Evolutionary conservation across 2,329 filamentous ascomycete genomes (phyloP).

Genomic region (Ophiosphaerella narmari): DNA sequence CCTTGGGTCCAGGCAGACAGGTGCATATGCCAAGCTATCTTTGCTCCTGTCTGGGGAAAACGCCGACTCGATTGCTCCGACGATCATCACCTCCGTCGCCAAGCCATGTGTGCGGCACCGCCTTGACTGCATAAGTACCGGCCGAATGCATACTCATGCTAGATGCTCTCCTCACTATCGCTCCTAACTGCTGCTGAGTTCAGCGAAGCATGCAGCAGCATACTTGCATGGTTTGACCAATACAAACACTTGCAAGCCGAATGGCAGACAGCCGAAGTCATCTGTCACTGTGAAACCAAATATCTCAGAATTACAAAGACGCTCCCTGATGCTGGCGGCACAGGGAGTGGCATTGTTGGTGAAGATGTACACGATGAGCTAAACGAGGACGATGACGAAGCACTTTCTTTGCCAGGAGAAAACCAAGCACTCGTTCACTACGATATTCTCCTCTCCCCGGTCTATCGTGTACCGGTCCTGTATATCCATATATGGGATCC

Average conservation of each 20-base stretch:
- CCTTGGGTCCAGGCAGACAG: constrained; percentile 24
- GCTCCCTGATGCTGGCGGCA: neutral
- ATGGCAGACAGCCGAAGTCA: constrained; percentile 29
- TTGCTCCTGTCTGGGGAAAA: constrained; percentile 1
- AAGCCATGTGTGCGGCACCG: neutral
- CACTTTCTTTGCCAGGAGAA: constrained; percentile 3
- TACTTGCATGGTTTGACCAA: constrained; percentile 22
- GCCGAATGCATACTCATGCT: no score
- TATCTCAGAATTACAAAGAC: constrained; percentile 30
- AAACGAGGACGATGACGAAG: constrained; percentile 26
- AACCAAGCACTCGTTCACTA: constrained; percentile 32
- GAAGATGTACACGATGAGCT: constrained; percentile 2
- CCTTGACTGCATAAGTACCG: no score
- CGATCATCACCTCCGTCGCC: neutral
- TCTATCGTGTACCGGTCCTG: constrained; percentile 52
- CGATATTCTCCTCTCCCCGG: constrained; percentile 50
- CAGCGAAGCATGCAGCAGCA: constrained; percentile 24
- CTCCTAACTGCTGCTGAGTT: constrained; percentile 36
- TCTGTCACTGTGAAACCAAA: constrained; percentile 11
- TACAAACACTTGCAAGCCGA: constrained; percentile 18
- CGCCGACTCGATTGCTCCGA: neutral
- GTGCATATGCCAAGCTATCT: constrained; percentile 8
- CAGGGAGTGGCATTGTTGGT: neutral
- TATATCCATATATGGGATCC: constrained; percentile 45
- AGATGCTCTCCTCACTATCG: constrained; percentile 28